Percentiles rank a stretch among this genome's conserved stretches.
phyloP scores from a whole-genome alignment of 345 rosid genomes.

The Populus simonii region DNA sequence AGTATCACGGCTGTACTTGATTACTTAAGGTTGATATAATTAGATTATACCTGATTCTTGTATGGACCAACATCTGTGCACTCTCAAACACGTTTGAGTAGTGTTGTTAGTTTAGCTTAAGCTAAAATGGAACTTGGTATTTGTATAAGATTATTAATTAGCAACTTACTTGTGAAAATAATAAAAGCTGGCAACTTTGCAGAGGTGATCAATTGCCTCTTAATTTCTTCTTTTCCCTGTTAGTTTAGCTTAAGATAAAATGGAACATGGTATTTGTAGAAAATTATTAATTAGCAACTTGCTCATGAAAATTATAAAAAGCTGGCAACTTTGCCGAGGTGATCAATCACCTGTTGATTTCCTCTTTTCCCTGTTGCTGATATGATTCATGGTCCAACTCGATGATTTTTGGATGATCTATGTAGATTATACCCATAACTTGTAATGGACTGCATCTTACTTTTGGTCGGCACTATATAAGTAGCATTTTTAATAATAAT shows the following conservation, averaged over 20 bases:
- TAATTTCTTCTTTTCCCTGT: neutral
- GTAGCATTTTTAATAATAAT: neutral
- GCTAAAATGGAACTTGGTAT: neutral
- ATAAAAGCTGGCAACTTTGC: too few relatives aligned
- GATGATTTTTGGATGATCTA: neutral
- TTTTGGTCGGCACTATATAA: neutral
- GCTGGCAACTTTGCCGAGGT: conserved; percentile 35
- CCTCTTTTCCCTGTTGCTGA: conserved; percentile 31
- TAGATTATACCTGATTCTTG: neutral
- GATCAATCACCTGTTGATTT: conserved; percentile 31
- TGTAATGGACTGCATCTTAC: neutral
- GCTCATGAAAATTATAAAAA: neutral
- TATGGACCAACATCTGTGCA: neutral
- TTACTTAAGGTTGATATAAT: neutral
- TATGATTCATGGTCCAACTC: neutral
- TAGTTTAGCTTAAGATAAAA: neutral
- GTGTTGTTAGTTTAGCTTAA: neutral
- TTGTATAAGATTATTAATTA: neutral
- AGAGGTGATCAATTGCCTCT: too few relatives aligned
- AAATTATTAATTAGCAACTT: neutral
- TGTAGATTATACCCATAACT: neutral
- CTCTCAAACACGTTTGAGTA: neutral
- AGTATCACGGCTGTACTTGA: neutral
- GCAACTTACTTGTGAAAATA: too few relatives aligned
- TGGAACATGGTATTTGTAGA: neutral